Evolutionary conservation across 140 eudicot species (phyloP), one percentile per base, ranked within the genome.

Genomic region (Erigeron philadelphicus): DNA sequence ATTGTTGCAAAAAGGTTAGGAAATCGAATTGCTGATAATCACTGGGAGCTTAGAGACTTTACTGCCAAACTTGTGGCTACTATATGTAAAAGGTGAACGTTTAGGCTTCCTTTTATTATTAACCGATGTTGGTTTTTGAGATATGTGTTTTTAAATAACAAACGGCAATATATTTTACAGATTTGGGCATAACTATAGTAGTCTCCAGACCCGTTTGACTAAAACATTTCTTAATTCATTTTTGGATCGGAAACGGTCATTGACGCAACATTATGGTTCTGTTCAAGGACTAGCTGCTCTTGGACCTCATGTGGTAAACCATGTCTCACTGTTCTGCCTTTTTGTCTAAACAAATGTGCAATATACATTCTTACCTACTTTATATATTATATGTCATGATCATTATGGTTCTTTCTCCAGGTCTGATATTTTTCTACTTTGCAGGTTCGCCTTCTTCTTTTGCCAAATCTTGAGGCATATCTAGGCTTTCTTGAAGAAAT

Each of bases 241-340:
- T 81, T 70, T 82, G 79, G 90, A 87, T 53, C 85, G 83, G 47
- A 84, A 84, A 71, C 76, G 85, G 53, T 61, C 90, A 17, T 64
- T 87, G 70, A 84, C 89, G 71, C 95, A 84, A 78, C 95, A 87
- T 76, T 87, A 87, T 75, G 95, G 95, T 57, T 89, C 95, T 54
- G 79, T 87, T 67, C 90, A 87, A 79, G 95, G 95, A 23, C 78
- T 87, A 67, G 76, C 95, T 17, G 90, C 95, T 47, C 90, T 87
- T 71, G 90, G 95, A 72, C 81, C 90, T 31, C 79, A 77, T 13
- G 90, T 84, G 87, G 95, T 84, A 84, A 67, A 11, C 45, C n/a
- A 15, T 17, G 44, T 12, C 9, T 1, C 21, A 15, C 41, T 55
- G 38, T 55, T 54, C 7, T 17, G 10, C 65, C 43, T 31, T 60